Evolutionary conservation across 768 basidiomycete genomes (phyloP), one percentile per base, ranked within the genome.

Genomic region (Serendipita vermifera): DNA sequence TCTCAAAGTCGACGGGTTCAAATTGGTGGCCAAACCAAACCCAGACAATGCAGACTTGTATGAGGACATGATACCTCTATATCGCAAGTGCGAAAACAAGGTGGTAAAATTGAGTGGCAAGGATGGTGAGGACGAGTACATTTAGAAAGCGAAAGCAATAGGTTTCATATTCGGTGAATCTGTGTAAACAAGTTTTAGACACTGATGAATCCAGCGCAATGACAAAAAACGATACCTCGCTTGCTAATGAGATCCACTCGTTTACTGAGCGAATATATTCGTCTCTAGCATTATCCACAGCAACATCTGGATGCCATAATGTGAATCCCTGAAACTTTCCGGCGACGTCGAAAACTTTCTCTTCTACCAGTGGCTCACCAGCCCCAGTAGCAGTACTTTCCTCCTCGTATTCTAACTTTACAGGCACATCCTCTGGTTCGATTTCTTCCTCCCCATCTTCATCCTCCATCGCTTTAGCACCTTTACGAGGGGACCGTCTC

Each of bases 271-370:
- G 73, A 41, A 75, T 66, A 65, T 89, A 90, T 62, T 87, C 85
- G 63, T 90, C 87, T 36, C 69, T 73, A 2, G 75, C 77, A 54
- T 80, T 80, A 59, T 88, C 81, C 1, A 85, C 78, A 0, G 79
- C 77, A 20, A 77, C 75, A 66, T 90, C 88, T 3, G 82, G 76
- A 57, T 80, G 73, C 87, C 87, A 90, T 22, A 90, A 64, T n/a
- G 77, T 76, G 60, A 90, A 78, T 1, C 78, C 79, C 2, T 75
- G 71, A 63, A 90, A 90, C 7, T 9, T 11, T 11, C 40, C 40
- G 11, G 11, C n/a, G 14, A 22, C 40, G 9, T 9, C 9, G 9
- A 43, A 43, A 24, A 43, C 40, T 26, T 43, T n/a, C 11, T 38
- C 36, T 43, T 71, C 73, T 0, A 77, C 74, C 2, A 70, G 68